Percentiles rank a stretch among this genome's conserved stretches.
Conservation (phyloP, 2,329 filamentous ascomycete species). For the Talaromyces sp. region DNA sequence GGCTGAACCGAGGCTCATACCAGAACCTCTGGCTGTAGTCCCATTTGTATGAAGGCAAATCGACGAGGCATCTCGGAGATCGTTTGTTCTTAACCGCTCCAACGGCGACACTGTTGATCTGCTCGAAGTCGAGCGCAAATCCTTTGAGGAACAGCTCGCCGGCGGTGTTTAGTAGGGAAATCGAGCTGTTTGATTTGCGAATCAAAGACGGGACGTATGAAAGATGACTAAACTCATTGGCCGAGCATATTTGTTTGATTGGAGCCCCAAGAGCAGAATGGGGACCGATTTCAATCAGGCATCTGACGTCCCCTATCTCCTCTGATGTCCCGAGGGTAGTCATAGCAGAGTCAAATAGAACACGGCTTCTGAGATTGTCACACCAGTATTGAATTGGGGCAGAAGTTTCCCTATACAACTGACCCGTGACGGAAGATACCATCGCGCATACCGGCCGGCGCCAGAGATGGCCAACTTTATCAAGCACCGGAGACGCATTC, state of each 20-base stretch:
- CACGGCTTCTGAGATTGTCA: constrained; percentile 8
- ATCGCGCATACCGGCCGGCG: not conserved
- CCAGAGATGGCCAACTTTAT: not conserved
- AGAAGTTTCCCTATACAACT: too few species aligned
- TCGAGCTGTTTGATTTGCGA: not conserved
- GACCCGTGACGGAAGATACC: not conserved
- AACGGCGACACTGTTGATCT: not conserved
- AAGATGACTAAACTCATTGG: not conserved
- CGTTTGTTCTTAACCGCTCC: too few species aligned
- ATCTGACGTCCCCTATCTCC: not conserved
- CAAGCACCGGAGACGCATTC: not conserved
- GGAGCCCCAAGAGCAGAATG: constrained; percentile 15
- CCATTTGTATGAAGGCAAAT: constrained; percentile 9
- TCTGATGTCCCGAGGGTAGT: not conserved
- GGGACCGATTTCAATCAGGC: constrained; percentile 16
- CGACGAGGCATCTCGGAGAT: not conserved
- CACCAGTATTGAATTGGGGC: not conserved
- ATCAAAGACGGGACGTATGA: constrained; percentile 11
- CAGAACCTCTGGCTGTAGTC: constrained; percentile 1
- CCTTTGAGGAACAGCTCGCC: constrained; percentile 6
- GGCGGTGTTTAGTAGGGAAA: constrained; percentile 1
- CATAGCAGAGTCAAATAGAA: constrained; percentile 4
- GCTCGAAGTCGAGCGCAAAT: constrained; percentile 5
- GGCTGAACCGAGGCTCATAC: constrained; percentile 4
- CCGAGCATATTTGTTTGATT: constrained; percentile 13